These are phyloP conservation scores for Waitea zeae DNA, from an alignment of 1,284 basidiomycete genomes.

Conservation along the genomic window DNA sequence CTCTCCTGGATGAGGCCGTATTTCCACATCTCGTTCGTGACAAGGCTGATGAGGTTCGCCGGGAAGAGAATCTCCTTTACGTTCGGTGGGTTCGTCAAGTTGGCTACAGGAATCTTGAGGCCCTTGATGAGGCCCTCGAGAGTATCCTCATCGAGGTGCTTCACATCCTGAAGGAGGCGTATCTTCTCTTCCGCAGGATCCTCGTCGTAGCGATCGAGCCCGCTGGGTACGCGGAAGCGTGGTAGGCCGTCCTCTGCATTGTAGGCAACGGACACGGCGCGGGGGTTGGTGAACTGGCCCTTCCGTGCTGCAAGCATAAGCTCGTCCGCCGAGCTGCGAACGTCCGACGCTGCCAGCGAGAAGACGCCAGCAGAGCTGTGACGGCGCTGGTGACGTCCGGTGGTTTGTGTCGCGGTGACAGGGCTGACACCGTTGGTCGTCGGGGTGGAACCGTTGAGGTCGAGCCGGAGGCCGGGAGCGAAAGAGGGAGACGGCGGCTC, in stretches of 20 bases:
- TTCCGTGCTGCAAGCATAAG: conserved; percentile 64
- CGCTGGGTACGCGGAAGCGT: conserved; percentile 51
- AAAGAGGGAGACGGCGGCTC: conserved; percentile 78
- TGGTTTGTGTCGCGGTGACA: neutral
- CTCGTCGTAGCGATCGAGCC: conserved; percentile 64
- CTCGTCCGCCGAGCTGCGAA: conserved; percentile 64
- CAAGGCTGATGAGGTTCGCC: conserved; percentile 94
- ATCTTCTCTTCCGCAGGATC: conserved; percentile 94
- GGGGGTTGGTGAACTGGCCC: conserved; percentile 59
- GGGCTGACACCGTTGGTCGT: conserved; percentile 4
- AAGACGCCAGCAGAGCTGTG: conserved; percentile 78
- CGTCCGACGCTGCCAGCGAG: conserved; percentile 38
- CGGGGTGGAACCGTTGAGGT: conserved; percentile 16
- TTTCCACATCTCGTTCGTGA: conserved; percentile 99
- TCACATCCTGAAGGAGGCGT: conserved; percentile 81
- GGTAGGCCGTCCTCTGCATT: conserved; percentile 51
- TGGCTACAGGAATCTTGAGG: conserved; percentile 87
- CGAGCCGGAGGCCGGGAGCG: conserved; percentile 44
- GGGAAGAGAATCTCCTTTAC: conserved; percentile 99
- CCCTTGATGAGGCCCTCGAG: conserved; percentile 82
- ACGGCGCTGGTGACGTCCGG: conserved; percentile 53
- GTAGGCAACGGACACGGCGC: conserved; percentile 88
- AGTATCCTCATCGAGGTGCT: conserved; percentile 88
- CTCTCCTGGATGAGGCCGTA: conserved; percentile 94
- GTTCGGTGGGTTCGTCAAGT: conserved; percentile 78